Percentiles rank a stretch among this genome's conserved stretches.
Conservation (phyloP, 2,329 filamentous ascomycete species). For the Pseudogymnoascus sp. region DNA sequence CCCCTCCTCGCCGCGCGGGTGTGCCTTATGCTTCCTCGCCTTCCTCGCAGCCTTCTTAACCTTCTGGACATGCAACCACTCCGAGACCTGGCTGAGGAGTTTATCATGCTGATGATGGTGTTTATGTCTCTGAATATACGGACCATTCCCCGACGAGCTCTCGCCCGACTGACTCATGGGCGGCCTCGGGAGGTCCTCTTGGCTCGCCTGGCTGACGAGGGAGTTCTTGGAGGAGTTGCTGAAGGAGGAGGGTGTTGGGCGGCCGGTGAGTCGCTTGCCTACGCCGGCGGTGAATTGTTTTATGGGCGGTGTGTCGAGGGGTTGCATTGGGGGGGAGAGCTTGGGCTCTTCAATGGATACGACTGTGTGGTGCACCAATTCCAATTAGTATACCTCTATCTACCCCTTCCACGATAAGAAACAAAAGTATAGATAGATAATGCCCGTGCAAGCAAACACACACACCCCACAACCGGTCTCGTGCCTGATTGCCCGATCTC, state of each 20-base stretch:
- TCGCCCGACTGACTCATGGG: constrained; percentile 14
- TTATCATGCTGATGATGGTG: constrained; percentile 34
- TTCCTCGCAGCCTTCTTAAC: constrained; percentile 52
- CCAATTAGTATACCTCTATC: not conserved
- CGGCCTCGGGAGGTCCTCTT: constrained; percentile 13
- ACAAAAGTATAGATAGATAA: not conserved
- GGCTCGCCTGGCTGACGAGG: constrained; percentile 30
- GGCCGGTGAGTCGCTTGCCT: constrained; percentile 13
- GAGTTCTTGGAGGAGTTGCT: constrained; percentile 38
- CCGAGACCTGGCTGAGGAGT: constrained; percentile 64
- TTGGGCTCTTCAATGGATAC: constrained; percentile 9
- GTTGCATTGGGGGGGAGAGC: constrained; percentile 2
- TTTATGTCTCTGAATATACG: constrained; percentile 4
- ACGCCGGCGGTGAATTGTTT: constrained; percentile 18
- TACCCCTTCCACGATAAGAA: not conserved
- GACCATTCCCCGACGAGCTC: constrained; percentile 17
- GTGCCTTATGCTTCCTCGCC: constrained; percentile 34
- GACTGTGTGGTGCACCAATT: not conserved
- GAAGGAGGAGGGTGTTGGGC: constrained; percentile 18
- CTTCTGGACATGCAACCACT: constrained; percentile 79
- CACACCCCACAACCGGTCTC: not conserved
- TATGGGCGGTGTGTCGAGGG: not conserved
- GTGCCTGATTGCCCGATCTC: not conserved
- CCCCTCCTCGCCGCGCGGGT: constrained; percentile 12
- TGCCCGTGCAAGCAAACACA: not conserved